These are phyloP conservation scores for Aaosphaeria arxii DNA, from an alignment of 2,329 filamentous ascomycete species.

Conservation along the genomic window DNA sequence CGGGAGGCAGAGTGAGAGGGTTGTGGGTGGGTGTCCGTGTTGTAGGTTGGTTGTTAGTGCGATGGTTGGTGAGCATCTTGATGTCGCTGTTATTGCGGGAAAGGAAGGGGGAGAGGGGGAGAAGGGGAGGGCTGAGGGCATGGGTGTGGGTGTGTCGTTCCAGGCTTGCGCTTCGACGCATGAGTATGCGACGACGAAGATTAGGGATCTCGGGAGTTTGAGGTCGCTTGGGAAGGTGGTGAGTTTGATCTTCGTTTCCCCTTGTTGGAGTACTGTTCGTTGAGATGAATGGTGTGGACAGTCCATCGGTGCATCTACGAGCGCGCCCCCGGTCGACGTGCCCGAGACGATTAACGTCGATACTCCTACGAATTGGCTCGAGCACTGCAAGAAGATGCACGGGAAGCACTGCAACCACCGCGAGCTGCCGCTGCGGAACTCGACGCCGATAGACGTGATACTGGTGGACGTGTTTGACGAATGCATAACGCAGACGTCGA, in stretches of 20 bases:
- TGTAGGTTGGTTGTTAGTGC: background rate
- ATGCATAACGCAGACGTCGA: background rate
- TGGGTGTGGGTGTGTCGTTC: background rate
- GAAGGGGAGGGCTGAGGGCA: background rate
- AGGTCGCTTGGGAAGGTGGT: too few relatives aligned
- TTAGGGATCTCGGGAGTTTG: too few relatives aligned
- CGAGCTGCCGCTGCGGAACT: background rate
- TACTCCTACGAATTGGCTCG: background rate
- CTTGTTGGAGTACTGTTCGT: too few relatives aligned
- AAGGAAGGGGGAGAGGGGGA: background rate
- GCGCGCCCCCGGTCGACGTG: background rate
- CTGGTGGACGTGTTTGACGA: background rate
- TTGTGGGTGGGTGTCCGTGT: background rate
- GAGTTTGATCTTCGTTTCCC: too few relatives aligned
- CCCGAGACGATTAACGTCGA: background rate
- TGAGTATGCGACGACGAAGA: too few relatives aligned
- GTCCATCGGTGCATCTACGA: too few relatives aligned
- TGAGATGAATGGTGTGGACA: too few relatives aligned
- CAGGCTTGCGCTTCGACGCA: background rate
- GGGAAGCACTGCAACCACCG: background rate
- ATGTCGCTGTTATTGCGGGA: background rate
- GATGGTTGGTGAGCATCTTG: background rate
- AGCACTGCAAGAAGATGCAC: background rate
- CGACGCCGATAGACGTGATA: background rate
- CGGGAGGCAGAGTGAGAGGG: background rate